Evolutionary conservation across 805 yeast genomes (phyloP).

Genomic region (Metschnikowia sp.): DNA sequence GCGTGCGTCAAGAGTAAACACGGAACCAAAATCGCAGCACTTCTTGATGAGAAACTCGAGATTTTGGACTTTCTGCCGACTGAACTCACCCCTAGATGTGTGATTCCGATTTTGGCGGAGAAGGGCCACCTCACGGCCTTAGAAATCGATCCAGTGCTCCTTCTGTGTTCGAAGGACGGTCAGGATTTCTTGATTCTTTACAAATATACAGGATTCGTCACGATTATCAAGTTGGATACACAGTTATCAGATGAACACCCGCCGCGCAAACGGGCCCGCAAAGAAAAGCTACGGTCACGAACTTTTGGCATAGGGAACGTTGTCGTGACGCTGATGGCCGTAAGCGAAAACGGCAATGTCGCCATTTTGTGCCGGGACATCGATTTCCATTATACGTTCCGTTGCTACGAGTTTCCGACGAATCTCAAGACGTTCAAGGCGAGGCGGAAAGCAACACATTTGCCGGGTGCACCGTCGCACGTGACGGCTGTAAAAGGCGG

Average conservation of each 20-base stretch:
- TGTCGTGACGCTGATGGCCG: constrained; percentile 11
- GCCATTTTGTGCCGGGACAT: constrained; percentile 35
- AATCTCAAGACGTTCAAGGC: constrained; percentile 8
- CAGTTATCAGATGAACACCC: neutral
- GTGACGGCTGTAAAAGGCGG: constrained; percentile 27
- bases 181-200: constrained; percentile 2
- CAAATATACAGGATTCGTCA: constrained; percentile 8
- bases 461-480: constrained; percentile 30
- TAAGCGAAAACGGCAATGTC: constrained; percentile 6
- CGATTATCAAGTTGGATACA: constrained; percentile 6
- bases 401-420: constrained; percentile 24
- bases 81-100: neutral
- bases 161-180: neutral
- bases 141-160: constrained; percentile 7
- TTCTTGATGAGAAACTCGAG: neutral
- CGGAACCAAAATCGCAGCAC: neutral
- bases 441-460: constrained; percentile 22
- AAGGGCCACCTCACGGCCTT: constrained; percentile 2
- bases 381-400: constrained; percentile 29
- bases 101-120: neutral
- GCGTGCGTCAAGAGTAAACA: neutral
- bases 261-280: neutral
- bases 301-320: constrained; percentile 15
- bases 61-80: neutral
- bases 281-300: neutral